Base-by-base conservation (phyloP, 2,329 filamentous ascomycete species). In the Dactylella cylindrospora region DNA sequence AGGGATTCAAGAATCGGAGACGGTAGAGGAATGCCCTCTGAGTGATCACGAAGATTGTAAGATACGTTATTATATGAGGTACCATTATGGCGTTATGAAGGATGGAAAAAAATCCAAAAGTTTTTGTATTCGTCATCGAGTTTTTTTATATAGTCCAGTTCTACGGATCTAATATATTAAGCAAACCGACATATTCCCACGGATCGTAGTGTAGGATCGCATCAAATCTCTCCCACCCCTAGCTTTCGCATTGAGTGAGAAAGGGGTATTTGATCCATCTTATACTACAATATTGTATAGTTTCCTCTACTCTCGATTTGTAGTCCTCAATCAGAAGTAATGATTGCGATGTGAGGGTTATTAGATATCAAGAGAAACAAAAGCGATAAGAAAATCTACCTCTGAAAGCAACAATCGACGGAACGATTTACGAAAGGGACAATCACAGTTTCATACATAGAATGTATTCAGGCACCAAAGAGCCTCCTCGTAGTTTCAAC, bases 181-280 rank as follows among this genome's bases (percentile, higher is more conserved):
- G 5, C 17, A 20, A 29, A 4, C 9, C 20, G 10, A 10, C 17
- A 29, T 50, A 26, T 19, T 28, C 19, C 17, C 26, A 31, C 10
- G 25, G 19, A 52, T n/a, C n/a, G 9, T 25, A 8, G 36, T 61
- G 55, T 61, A 41, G 41, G 28, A 38, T 61, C 55, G 47, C 46
- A 61, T 61, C 47, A 61, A 61, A 61, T 61, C 55, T 61, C 55
- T 61, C 55, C 55, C 47, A 61, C 47, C 55, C 55, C 55, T 43
- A 7, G 47, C 47, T 36, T 31, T 15, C 36, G 43, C 55, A 38
- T 54, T 60, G 55, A 29, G 33, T 61, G 41, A 35, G 55, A 61
- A 61, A 61, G 55, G 55, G 55, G 55, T 61, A 61, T 61, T 61
- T 61, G 55, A 61, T 25, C 31, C 55, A 43, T 32, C 33, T 36